These are phyloP conservation scores for Thelonectria rubi DNA, from an alignment of 2,329 filamentous ascomycete genomes.

Conservation along the genomic window DNA sequence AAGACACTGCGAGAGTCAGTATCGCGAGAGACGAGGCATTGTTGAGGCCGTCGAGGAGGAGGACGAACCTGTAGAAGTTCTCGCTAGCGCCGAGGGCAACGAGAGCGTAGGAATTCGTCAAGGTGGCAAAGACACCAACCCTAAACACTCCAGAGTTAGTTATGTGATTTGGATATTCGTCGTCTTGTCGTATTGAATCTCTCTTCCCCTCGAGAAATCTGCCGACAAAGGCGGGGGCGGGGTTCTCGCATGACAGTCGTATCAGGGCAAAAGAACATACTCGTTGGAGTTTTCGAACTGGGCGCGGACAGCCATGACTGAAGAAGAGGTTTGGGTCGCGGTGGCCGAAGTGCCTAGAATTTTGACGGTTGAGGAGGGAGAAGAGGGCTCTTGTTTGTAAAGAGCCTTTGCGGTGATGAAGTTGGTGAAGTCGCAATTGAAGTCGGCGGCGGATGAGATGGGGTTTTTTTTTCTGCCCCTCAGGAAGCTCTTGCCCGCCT, in stretches of 20 bases:
- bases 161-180: neutral
- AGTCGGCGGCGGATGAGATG: slow-evolving; percentile 29
- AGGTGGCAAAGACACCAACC: slow-evolving; percentile 94
- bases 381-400: neutral
- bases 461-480: slow-evolving; percentile 37
- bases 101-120: slow-evolving; percentile 97
- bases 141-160: slow-evolving; percentile 55
- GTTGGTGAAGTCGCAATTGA: slow-evolving; percentile 29
- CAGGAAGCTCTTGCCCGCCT: slow-evolving; percentile 31
- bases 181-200: neutral
- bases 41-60: neutral
- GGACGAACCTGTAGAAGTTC: slow-evolving; percentile 89
- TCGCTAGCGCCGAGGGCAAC: slow-evolving; percentile 94
- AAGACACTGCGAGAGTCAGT: slow-evolving; percentile 72
- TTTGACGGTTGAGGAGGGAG: slow-evolving; percentile 19
- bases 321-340: slow-evolving; percentile 30
- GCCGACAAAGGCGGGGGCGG: slow-evolving; percentile 34
- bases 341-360: slow-evolving; percentile 32
- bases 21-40: neutral
- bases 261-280: slow-evolving; percentile 59
- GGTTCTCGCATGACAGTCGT: slow-evolving; percentile 15
- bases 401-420: slow-evolving; percentile 2
- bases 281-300: slow-evolving; percentile 93
- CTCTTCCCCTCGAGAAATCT: slow-evolving; percentile 1
- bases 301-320: slow-evolving; percentile 72